Evolutionary conservation across 257 asterid genomes (phyloP), one percentile per base, ranked within the genome.

Genomic region (Solanum acaule): DNA sequence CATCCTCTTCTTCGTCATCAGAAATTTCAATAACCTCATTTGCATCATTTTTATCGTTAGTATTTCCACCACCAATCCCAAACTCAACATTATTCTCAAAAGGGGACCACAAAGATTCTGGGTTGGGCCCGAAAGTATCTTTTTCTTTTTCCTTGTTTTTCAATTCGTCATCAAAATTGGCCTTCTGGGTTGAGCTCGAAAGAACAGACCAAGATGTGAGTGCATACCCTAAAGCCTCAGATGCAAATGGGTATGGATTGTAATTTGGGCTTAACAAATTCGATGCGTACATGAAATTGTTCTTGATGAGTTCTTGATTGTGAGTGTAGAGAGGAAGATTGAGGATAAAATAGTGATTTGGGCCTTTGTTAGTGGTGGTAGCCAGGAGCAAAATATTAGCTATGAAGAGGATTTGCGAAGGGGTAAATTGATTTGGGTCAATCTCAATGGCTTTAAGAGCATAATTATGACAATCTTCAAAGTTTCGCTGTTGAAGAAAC

Each of bases 271-370:
- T 89, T 14, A 95, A 81, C 67, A 91, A 59, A 4, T 91, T 73
- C 18, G 89, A 29, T 10, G 90, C 89, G 37, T 71, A 31, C 85
- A 84, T 46, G 87, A 88, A 92, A 52, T 81, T 63, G 78, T 88
- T 78, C 27, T 37, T 29, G 22, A 94, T 92, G 29, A 86, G 88
- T 52, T 77, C 61, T 2, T 13, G 84, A 73, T 95, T 91, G 14
- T 87, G 65, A n/a, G 91, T 89, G 87, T 90, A 91, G 25, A 34
- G 87, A 70, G 94, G 94, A 31, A 95, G 94, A 84, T 88, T 87
- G 25, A 93, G 90, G 70, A 95, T 13, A 13, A 90, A 56, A 88
- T 94, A 95, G 87, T 92, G 90, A 78, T 94, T 91, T 44, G 89
- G 89, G 6, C 40, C 88, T 46, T 78, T 7, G 6, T 91, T 18